A percentile compares a stretch with the other conserved stretches of the same genome.
These are phyloP conservation scores for Candida awuae DNA, from an alignment of 805 yeast genomes.

Conservation along the genomic window DNA sequence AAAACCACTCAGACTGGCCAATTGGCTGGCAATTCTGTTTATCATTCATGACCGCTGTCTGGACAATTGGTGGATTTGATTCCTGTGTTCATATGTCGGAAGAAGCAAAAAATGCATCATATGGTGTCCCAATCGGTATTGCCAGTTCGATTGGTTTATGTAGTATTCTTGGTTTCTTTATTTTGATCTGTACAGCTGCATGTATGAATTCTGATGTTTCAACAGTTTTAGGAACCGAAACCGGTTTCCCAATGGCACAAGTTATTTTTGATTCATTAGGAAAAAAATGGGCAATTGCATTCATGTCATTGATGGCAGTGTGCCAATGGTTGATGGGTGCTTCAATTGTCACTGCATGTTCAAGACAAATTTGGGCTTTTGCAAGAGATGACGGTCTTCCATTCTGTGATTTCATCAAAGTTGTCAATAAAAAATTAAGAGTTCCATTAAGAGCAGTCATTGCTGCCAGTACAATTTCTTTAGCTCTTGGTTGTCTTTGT, in stretches of 20 bases:
- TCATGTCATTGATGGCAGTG: conserved; percentile 47
- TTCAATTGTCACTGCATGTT: conserved; percentile 50
- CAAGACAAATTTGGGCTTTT: too few species aligned
- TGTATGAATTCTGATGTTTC: conserved; percentile 40
- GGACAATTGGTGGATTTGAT: conserved; percentile 69
- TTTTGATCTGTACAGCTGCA: conserved; percentile 44
- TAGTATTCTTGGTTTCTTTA: conserved; percentile 48
- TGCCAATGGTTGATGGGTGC: conserved; percentile 59
- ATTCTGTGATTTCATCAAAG: conserved; percentile 42
- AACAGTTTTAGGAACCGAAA: conserved; percentile 32
- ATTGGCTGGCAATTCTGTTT: conserved; percentile 44
- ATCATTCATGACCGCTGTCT: conserved; percentile 50
- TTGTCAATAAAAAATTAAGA: conserved; percentile 41
- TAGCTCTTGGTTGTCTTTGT: conserved; percentile 45
- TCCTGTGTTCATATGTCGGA: conserved; percentile 64
- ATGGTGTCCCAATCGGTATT: conserved; percentile 57
- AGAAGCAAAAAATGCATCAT: conserved; percentile 53
- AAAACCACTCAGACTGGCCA: conserved; percentile 46
- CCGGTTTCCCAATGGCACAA: conserved; percentile 62
- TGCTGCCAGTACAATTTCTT: too few species aligned
- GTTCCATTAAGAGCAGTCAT: conserved; percentile 57
- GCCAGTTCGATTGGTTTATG: conserved; percentile 47
- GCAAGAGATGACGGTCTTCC: conserved; percentile 70
- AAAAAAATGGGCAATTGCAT: conserved; percentile 52
- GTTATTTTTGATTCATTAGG: conserved; percentile 53